Conservation (phyloP, 2,329 filamentous ascomycete species). For the Aureobasidium sp. region DNA sequence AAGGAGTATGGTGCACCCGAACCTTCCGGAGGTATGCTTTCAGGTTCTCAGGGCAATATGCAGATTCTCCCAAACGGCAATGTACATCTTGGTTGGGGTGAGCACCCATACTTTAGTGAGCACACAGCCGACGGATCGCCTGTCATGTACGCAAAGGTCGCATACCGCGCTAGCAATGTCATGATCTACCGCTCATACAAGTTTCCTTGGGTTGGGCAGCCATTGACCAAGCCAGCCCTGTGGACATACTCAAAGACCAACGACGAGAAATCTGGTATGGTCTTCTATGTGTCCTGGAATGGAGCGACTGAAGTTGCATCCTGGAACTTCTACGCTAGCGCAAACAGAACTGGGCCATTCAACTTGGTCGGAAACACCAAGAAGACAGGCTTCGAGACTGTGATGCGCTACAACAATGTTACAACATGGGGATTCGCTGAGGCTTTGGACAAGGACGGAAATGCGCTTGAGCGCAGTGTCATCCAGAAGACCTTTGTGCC, state of each 20-base stretch:
- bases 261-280: slow-evolving; percentile 25
- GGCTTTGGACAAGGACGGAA: slow-evolving; percentile 26
- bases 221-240: slow-evolving; percentile 33
- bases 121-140: slow-evolving; percentile 41
- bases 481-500: slow-evolving; percentile 33
- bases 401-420: slow-evolving; percentile 21
- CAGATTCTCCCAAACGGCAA: slow-evolving; percentile 50
- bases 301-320: slow-evolving; percentile 41
- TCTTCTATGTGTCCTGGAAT: slow-evolving; percentile 50
- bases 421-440: slow-evolving; percentile 28
- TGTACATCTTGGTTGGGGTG: slow-evolving; percentile 52
- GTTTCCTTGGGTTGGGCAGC: slow-evolving; percentile 46
- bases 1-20: slow-evolving; percentile 44
- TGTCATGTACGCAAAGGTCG: slow-evolving; percentile 48
- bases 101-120: slow-evolving; percentile 37
- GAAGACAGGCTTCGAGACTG: slow-evolving; percentile 40
- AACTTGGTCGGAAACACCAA: slow-evolving; percentile 33
- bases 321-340: slow-evolving; percentile 45
- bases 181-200: slow-evolving; percentile 51
- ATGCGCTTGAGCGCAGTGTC: slow-evolving; percentile 26
- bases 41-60: slow-evolving; percentile 47
- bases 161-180: slow-evolving; percentile 31
- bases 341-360: slow-evolving; percentile 30
- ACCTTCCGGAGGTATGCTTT: slow-evolving; percentile 35
- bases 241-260: slow-evolving; percentile 33